phyloP scores from a whole-genome alignment of 257 asterid genomes.

The Salvia rosmarinus region DNA sequence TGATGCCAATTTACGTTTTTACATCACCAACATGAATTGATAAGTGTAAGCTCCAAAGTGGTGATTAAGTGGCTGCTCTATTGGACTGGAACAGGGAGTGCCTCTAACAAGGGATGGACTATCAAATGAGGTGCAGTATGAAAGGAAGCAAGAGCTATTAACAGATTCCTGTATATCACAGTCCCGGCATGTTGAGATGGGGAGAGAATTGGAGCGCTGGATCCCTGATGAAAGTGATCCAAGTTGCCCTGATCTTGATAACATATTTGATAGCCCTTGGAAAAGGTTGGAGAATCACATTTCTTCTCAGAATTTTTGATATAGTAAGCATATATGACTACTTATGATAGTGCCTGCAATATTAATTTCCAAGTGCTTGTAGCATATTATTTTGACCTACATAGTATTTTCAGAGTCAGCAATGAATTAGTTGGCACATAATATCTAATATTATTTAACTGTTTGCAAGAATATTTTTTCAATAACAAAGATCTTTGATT shows the following conservation, averaged over 20 bases:
- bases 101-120: slow-evolving; percentile 66
- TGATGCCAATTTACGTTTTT: slow-evolving; percentile 15
- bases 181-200: slow-evolving; percentile 60
- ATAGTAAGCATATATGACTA: neutral
- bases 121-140: slow-evolving; percentile 61
- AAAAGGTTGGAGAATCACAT: slow-evolving; percentile 58
- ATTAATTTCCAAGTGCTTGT: neutral
- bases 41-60: slow-evolving; percentile 10
- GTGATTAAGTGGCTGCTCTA: slow-evolving; percentile 22
- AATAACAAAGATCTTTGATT: slow-evolving; percentile 23
- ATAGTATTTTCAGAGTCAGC: neutral
- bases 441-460: neutral
- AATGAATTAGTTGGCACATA: slow-evolving; percentile 17
- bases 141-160: slow-evolving; percentile 77
- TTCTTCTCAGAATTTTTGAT: slow-evolving; percentile 26
- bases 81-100: slow-evolving; percentile 68
- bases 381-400: neutral
- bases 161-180: slow-evolving; percentile 92
- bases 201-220: slow-evolving; percentile 90
- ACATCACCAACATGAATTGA: slow-evolving; percentile 13
- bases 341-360: slow-evolving; percentile 17
- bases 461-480: slow-evolving; percentile 19
- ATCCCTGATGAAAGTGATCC: slow-evolving; percentile 85
- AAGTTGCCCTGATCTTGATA: slow-evolving; percentile 73
- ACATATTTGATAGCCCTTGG: slow-evolving; percentile 80